Evolutionary conservation across 495 filamentous ascomycete genomes (phyloP).

Genomic region (Podospora fimiseda): DNA sequence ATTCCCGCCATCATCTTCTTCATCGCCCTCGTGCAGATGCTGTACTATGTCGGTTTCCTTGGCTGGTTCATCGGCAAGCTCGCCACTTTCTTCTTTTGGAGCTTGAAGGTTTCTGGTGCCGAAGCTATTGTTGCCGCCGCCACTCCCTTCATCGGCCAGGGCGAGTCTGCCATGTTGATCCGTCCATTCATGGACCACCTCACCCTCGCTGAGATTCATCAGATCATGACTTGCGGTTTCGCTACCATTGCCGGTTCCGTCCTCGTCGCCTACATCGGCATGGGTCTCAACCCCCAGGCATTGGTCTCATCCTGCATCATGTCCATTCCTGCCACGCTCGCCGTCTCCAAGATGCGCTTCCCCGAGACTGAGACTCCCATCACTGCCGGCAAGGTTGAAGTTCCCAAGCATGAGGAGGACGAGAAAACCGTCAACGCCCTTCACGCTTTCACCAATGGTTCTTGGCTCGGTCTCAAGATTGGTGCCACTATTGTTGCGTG

Average conservation of each 20-base stretch:
- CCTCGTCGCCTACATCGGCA: constrained; percentile 69
- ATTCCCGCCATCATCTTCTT: constrained; percentile 90
- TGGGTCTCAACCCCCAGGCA: constrained; percentile 76
- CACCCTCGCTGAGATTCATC: constrained; percentile 80
- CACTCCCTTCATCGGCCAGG: constrained; percentile 92
- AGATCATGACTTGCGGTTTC: constrained; percentile 75
- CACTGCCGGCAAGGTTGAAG: constrained; percentile 68
- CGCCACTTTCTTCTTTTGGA: constrained; percentile 86
- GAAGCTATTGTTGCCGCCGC: constrained; percentile 89
- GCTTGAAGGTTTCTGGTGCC: constrained; percentile 80
- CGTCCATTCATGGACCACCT: constrained; percentile 76
- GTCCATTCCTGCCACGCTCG: constrained; percentile 84
- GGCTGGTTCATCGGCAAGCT: constrained; percentile 87
- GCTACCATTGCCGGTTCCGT: constrained; percentile 65
- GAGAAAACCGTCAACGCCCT: constrained; percentile 62
- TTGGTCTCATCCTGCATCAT: constrained; percentile 91
- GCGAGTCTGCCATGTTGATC: constrained; percentile 89
- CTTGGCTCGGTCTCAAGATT: constrained; percentile 85
- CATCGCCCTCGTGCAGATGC: constrained; percentile 74
- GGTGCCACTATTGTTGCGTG: constrained; percentile 76
- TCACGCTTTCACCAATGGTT: constrained; percentile 80
- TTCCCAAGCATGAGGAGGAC: constrained; percentile 70
- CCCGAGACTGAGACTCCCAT: constrained; percentile 81
- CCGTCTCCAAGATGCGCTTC: constrained; percentile 79
- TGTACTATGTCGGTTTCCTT: constrained; percentile 69